These are phyloP conservation scores for Draba incana DNA, from an alignment of 345 rosid genomes.

Conservation along the genomic window DNA sequence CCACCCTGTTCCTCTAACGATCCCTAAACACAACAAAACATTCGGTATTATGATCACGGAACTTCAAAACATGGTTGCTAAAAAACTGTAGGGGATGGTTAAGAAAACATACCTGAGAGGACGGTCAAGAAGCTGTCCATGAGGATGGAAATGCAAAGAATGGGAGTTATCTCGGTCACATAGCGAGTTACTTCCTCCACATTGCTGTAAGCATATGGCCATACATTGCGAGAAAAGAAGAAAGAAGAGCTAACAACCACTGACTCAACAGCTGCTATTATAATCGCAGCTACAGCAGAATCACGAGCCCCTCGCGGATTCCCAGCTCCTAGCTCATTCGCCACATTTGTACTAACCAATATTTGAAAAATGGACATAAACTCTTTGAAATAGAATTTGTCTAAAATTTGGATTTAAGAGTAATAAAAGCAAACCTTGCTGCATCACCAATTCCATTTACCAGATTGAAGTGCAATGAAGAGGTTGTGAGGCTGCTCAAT, in stretches of 20 bases:
- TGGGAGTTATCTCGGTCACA: constrained; percentile 38
- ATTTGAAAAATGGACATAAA: not conserved
- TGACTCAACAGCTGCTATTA: constrained; percentile 42
- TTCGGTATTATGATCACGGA: not conserved
- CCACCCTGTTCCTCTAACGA: constrained; percentile 77
- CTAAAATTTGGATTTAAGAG: not conserved
- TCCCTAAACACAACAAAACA: constrained; percentile 42
- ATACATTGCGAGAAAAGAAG: constrained; percentile 38
- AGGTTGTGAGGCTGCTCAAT: constrained; percentile 41
- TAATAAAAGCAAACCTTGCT: constrained; percentile 36
- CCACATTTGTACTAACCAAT: constrained; percentile 41
- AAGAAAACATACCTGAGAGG: constrained; percentile 36
- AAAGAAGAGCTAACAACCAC: constrained; percentile 37
- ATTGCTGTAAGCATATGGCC: constrained; percentile 46
- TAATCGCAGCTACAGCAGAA: constrained; percentile 38
- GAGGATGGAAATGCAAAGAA: constrained; percentile 43
- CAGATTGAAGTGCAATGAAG: constrained; percentile 40
- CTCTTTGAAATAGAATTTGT: not conserved
- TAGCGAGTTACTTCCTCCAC: constrained; percentile 35
- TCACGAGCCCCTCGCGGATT: constrained; percentile 39
- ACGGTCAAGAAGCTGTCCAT: constrained; percentile 42
- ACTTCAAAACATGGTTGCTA: not conserved
- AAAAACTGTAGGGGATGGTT: not conserved
- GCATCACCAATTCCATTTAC: constrained; percentile 44
- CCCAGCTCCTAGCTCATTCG: constrained; percentile 46